Conservation (phyloP, 768 basidiomycete genomes). For the Calocybe gangraenosa region DNA sequence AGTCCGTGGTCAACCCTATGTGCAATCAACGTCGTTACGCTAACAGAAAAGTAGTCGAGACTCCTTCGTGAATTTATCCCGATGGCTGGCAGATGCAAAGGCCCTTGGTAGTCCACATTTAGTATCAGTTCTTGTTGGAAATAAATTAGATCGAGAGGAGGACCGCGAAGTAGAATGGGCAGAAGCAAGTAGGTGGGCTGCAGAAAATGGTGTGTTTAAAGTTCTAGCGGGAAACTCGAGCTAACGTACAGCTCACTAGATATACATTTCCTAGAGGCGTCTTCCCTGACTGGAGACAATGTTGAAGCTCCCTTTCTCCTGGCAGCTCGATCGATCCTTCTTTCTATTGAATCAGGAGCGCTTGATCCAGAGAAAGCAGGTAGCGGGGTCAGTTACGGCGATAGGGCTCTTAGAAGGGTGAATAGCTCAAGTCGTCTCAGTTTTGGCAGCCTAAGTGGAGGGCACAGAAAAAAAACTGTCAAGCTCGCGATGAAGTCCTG, state of each 20-base stretch:
- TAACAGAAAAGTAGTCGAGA: conserved; percentile 56
- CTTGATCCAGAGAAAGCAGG: conserved; percentile 94
- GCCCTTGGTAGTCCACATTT: conserved; percentile 91
- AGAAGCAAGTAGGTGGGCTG: conserved; percentile 94
- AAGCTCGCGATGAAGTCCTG: conserved; percentile 59
- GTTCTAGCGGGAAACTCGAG: conserved; percentile 3
- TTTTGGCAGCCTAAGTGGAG: conserved; percentile 76
- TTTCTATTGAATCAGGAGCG: conserved; percentile 85
- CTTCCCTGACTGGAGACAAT: conserved; percentile 89
- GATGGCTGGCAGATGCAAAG: conserved; percentile 92
- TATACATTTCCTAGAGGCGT: conserved; percentile 90
- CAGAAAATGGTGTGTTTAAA: conserved; percentile 75
- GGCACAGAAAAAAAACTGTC: conserved; percentile 55
- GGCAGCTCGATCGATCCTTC: conserved; percentile 81
- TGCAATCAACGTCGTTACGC: conserved; percentile 8
- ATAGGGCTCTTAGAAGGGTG: conserved; percentile 85
- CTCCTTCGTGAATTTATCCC: conserved; percentile 77
- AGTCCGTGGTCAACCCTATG: conserved; percentile 36
- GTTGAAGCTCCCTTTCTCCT: conserved; percentile 90
- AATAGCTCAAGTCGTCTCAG: conserved; percentile 88
- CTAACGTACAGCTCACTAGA: conserved; percentile 40
- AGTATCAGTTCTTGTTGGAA: conserved; percentile 88
- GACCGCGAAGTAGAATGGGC: conserved; percentile 94
- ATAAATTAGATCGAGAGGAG: conserved; percentile 93
- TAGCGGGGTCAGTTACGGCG: conserved; percentile 95